These are phyloP conservation scores for Candolleomyces efflorescens DNA, from an alignment of 768 basidiomycete species.

Conservation along the genomic window DNA sequence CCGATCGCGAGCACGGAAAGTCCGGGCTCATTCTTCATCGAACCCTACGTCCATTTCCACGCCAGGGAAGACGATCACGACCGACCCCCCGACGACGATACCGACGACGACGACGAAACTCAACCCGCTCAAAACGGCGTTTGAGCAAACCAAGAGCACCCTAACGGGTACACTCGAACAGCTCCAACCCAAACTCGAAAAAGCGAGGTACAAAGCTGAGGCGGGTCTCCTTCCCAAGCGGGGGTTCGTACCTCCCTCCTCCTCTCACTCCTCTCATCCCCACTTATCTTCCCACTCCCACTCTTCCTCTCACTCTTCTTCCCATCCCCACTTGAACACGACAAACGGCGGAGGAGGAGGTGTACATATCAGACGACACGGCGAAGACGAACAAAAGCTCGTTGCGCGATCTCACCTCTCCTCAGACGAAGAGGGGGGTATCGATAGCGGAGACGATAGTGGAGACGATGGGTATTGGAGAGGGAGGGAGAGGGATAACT, in stretches of 20 bases:
- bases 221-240: constrained; percentile 53
- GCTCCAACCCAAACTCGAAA: constrained; percentile 48
- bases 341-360: no score
- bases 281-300: background rate
- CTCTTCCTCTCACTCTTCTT: background rate
- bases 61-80: no score
- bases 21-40: background rate
- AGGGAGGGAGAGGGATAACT: constrained; percentile 39
- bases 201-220: constrained; percentile 67
- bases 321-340: no score
- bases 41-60: no score
- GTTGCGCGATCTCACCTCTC: no score
- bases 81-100: no score
- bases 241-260: constrained; percentile 41
- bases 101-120: no score
- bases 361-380: no score
- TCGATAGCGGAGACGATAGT: constrained; percentile 19
- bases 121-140: no score
- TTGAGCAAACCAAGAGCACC: background rate
- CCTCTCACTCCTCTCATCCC: background rate
- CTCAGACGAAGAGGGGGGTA: no score
- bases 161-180: background rate
- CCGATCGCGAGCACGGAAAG: background rate
- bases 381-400: no score
- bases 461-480: constrained; percentile 9